Evolutionary conservation across 345 rosid species (phyloP).

Genomic region (Psidium friedrichsthalianum): DNA sequence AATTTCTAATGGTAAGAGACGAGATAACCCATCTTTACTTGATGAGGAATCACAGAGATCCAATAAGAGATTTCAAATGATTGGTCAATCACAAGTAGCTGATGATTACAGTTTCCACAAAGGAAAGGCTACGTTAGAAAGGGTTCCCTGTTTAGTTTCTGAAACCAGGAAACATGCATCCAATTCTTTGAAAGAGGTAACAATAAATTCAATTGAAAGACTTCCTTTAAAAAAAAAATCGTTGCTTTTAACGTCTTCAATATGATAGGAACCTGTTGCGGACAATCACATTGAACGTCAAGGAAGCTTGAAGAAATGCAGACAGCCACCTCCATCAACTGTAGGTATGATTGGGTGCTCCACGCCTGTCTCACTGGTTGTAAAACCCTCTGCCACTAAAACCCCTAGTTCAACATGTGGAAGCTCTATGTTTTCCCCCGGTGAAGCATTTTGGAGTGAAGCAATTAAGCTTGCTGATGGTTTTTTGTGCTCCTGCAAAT

Average conservation of each 20-base stretch:
- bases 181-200: constrained; percentile 36
- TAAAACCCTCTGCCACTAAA: constrained; percentile 23
- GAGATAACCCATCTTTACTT: constrained; percentile 26
- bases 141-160: constrained; percentile 15
- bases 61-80: constrained; percentile 38
- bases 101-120: constrained; percentile 12
- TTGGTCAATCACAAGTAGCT: constrained; percentile 12
- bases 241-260: not conserved
- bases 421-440: constrained; percentile 88
- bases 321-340: constrained; percentile 21
- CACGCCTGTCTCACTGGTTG: constrained; percentile 53
- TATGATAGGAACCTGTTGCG: constrained; percentile 20
- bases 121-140: constrained; percentile 28
- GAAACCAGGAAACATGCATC: constrained; percentile 14
- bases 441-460: constrained; percentile 97
- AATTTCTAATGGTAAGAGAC: constrained; percentile 44
- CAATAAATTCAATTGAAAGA: not conserved
- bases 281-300: constrained; percentile 19
- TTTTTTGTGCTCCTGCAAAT: constrained; percentile 31
- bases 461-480: constrained; percentile 92
- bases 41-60: constrained; percentile 24
- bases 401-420: constrained; percentile 75
- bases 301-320: constrained; percentile 57
- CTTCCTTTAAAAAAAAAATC: not conserved
- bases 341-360: constrained; percentile 24